phyloP scores from a whole-genome alignment of 2,329 filamentous ascomycete species.

The Ophiostoma tasmaniense region DNA sequence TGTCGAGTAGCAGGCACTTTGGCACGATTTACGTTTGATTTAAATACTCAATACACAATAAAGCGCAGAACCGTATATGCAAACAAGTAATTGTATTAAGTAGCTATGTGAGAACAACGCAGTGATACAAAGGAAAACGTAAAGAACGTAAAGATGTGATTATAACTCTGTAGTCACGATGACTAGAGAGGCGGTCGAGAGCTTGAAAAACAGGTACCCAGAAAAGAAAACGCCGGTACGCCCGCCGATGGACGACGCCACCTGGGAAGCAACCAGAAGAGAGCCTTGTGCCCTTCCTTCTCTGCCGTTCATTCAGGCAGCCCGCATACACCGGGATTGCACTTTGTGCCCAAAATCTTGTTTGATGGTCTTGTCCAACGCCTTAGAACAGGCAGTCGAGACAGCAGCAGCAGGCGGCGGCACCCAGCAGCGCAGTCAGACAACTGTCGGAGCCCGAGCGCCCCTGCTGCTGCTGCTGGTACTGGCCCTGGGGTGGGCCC shows the following conservation, averaged over 20 bases:
- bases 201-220: not conserved
- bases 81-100: not conserved
- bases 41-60: not conserved
- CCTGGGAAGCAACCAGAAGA: too few species aligned
- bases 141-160: not conserved
- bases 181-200: too few species aligned
- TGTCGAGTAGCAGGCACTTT: slow-evolving; percentile 16
- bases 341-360: not conserved
- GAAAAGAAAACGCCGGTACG: not conserved
- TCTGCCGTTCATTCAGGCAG: not conserved
- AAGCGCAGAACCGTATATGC: not conserved
- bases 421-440: slow-evolving; percentile 40
- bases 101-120: not conserved
- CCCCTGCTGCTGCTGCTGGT: slow-evolving; percentile 26
- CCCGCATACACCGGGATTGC: not conserved
- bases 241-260: too few species aligned
- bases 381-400: slow-evolving; percentile 47
- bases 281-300: too few species aligned
- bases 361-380: too few species aligned
- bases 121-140: not conserved
- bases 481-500: slow-evolving; percentile 25
- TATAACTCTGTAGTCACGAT: not conserved
- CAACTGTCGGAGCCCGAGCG: slow-evolving; percentile 24
- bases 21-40: too few species aligned
- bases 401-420: slow-evolving; percentile 51